phyloP scores from a whole-genome alignment of 2,329 filamentous ascomycete genomes.

The Cladosporium austrohemisphaericum region DNA sequence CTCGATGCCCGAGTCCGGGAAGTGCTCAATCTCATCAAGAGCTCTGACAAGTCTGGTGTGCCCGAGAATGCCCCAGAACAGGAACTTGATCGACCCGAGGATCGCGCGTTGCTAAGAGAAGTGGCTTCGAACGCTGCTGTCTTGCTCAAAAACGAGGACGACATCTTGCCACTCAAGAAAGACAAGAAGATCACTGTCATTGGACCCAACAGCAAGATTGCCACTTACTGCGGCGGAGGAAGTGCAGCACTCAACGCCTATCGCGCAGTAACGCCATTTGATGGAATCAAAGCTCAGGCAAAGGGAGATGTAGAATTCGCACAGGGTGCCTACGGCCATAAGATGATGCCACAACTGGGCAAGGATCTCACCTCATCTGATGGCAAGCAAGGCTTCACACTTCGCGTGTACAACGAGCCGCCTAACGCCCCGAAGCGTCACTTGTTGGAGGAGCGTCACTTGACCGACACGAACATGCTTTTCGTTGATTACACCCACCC shows the following conservation, averaged over 20 bases:
- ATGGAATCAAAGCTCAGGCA: slow-evolving; percentile 28
- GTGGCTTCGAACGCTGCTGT: slow-evolving; percentile 30
- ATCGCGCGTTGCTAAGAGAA: slow-evolving; percentile 28
- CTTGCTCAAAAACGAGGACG: slow-evolving; percentile 63
- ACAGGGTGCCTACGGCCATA: slow-evolving; percentile 27
- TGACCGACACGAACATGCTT: slow-evolving; percentile 39
- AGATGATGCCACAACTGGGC: slow-evolving; percentile 28
- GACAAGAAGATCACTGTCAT: slow-evolving; percentile 68
- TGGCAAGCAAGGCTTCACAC: slow-evolving; percentile 24
- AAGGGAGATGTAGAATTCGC: slow-evolving; percentile 20
- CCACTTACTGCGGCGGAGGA: slow-evolving; percentile 44
- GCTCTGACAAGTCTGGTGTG: slow-evolving; percentile 17
- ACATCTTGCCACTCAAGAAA: slow-evolving; percentile 43
- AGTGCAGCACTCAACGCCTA: slow-evolving; percentile 33
- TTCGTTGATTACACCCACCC: slow-evolving; percentile 51
- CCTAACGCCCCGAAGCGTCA: slow-evolving; percentile 43
- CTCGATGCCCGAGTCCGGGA: slow-evolving; percentile 58
- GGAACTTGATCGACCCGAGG: slow-evolving; percentile 30
- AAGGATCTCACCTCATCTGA: slow-evolving; percentile 19
- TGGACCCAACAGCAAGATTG: slow-evolving; percentile 69
- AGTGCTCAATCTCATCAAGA: slow-evolving; percentile 56
- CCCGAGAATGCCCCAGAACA: slow-evolving; percentile 25
- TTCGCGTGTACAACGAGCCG: slow-evolving; percentile 53
- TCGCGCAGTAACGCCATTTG: slow-evolving; percentile 32
- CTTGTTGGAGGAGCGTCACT: slow-evolving; percentile 49